Evolutionary conservation across 75 land plant genomes (phyloP).

Genomic region (Selaginella tamariscina): DNA sequence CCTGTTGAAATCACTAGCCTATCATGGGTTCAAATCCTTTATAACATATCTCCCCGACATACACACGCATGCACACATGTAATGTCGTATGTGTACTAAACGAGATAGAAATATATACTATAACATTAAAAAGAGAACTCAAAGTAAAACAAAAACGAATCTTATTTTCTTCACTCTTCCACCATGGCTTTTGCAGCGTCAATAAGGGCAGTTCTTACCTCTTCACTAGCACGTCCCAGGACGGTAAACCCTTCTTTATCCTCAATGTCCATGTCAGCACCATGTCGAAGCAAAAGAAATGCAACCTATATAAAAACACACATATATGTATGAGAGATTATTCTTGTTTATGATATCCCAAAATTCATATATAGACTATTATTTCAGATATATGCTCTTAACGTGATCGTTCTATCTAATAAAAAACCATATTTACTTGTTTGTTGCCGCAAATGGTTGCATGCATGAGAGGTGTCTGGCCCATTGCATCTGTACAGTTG

Average conservation of each 20-base stretch:
- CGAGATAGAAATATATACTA: no score
- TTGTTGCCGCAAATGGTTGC: slow-evolving; percentile 77
- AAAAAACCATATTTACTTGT: slow-evolving; percentile 36
- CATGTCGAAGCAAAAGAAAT: slow-evolving; percentile 79
- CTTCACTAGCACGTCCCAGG: slow-evolving; percentile 69
- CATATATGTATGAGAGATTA: no score
- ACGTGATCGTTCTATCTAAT: slow-evolving; percentile 3
- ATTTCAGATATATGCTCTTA: no score
- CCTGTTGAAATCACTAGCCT: no score
- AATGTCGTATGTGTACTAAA: no score
- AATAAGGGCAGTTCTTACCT: slow-evolving; percentile 44
- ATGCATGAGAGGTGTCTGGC: slow-evolving; percentile 94
- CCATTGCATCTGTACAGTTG: slow-evolving; percentile 71
- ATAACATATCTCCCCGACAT: no score
- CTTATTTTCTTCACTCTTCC: slow-evolving; percentile 49
- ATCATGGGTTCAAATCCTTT: no score
- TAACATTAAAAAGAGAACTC: no score
- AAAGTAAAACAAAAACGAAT: no score
- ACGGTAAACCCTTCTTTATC: slow-evolving; percentile 98
- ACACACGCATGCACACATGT: no score
- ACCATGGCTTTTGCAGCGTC: slow-evolving; percentile 94
- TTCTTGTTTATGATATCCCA: no score
- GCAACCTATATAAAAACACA: slow-evolving; percentile 49
- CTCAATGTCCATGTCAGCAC: slow-evolving; percentile 82
- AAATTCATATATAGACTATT: no score